phyloP scores from a whole-genome alignment of 345 rosid species.

The Salix arbutifolia region DNA sequence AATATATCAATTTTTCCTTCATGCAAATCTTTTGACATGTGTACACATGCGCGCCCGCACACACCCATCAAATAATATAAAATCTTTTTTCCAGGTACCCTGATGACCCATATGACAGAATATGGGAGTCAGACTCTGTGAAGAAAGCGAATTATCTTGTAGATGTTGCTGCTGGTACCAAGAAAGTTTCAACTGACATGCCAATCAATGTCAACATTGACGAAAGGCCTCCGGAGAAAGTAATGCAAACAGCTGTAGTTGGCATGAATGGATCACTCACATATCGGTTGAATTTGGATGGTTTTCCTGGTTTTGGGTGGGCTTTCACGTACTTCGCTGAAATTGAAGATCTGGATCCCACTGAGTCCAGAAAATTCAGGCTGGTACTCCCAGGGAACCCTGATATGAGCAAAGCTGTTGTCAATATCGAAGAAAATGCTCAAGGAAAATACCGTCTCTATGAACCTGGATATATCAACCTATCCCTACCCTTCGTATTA shows the following conservation, averaged over 20 bases:
- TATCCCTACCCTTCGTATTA: slow-evolving; percentile 77
- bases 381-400: slow-evolving; percentile 67
- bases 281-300: slow-evolving; percentile 84
- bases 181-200: slow-evolving; percentile 56
- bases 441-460: slow-evolving; percentile 67
- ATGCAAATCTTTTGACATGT: not conserved
- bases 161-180: slow-evolving; percentile 90
- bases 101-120: slow-evolving; percentile 91
- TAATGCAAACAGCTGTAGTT: slow-evolving; percentile 99
- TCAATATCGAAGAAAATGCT: slow-evolving; percentile 89
- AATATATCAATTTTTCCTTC: slow-evolving; percentile 2
- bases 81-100: slow-evolving; percentile 58
- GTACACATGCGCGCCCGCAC: fast-evolving
- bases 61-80: not conserved
- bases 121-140: slow-evolving; percentile 83
- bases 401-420: slow-evolving; percentile 68
- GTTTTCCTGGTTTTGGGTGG: slow-evolving; percentile 94
- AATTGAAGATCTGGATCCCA: slow-evolving; percentile 66
- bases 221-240: slow-evolving; percentile 80
- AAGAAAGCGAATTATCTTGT: slow-evolving; percentile 88
- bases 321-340: slow-evolving; percentile 85
- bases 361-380: slow-evolving; percentile 84
- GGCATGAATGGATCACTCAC: slow-evolving; percentile 87
- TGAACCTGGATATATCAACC: slow-evolving; percentile 78
- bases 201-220: slow-evolving; percentile 41